Evolutionary conservation across 352 stramenopile species (phyloP).

Genomic region (Globisporangium emineosum): DNA sequence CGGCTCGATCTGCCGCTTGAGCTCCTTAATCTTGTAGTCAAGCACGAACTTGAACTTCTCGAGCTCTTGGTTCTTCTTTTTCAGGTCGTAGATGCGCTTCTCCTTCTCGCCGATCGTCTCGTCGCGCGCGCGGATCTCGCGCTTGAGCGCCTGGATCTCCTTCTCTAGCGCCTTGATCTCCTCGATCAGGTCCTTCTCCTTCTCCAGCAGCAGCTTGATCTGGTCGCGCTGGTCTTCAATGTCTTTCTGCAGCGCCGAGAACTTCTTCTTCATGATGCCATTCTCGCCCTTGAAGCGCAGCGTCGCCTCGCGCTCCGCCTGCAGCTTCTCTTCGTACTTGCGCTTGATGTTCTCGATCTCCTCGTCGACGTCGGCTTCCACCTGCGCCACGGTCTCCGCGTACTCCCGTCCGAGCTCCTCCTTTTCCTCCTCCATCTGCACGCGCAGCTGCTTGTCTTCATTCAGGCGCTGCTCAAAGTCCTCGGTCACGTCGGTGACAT

Average conservation of each 20-base stretch:
- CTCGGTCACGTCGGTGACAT: conserved; percentile 88
- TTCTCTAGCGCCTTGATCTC: conserved; percentile 87
- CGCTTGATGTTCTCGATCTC: conserved; percentile 87
- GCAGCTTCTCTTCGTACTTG: conserved; percentile 87
- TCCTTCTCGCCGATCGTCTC: conserved; percentile 96
- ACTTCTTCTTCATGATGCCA: conserved; percentile 94
- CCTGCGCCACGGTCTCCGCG: conserved; percentile 61
- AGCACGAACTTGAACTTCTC: conserved; percentile 98
- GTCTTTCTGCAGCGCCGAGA: conserved; percentile 86
- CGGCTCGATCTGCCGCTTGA: conserved; percentile 95
- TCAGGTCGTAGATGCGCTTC: conserved; percentile 96
- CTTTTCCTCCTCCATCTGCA: conserved; percentile 88
- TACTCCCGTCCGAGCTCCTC: conserved; percentile 77
- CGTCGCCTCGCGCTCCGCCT: conserved; percentile 82
- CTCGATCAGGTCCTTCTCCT: conserved; percentile 86
- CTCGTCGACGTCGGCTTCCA: conserved; percentile 86
- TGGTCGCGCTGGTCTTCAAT: conserved; percentile 91
- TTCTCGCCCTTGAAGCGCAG: conserved; percentile 92
- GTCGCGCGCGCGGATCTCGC: conserved; percentile 92
- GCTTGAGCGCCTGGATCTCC: conserved; percentile 92
- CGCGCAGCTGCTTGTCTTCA: conserved; percentile 71
- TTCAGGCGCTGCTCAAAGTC: conserved; percentile 91
- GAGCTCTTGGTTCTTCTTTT: conserved; percentile 98
- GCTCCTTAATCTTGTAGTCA: conserved; percentile 97
- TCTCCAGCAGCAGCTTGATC: conserved; percentile 86